Evolutionary conservation across 768 basidiomycete genomes (phyloP), one percentile per base, ranked within the genome.

Genomic region (Leccinum incarnatum): DNA sequence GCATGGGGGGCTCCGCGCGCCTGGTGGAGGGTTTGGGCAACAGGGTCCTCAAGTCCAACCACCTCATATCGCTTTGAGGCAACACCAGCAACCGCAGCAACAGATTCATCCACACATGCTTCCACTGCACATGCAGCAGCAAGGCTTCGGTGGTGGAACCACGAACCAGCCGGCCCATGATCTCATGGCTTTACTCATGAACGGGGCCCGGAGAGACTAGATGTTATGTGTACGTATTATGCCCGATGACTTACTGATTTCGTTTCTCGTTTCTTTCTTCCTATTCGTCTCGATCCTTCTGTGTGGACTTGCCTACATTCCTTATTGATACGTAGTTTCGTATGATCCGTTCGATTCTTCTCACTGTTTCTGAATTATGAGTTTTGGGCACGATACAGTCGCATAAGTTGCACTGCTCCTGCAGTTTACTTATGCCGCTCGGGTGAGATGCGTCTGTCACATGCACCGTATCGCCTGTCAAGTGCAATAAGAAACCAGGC

Each of bases 161-260:
- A 81, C 76, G 68, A 83, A 76, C 60, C 85, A 84, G 65, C 81
- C 83, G 34, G 75, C 84, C 47, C 86, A 88, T 61, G 91, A 93
- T 69, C 75, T 93, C 64, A 92, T 93, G 86, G 85, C 91, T 48
- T 79, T 93, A 59, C 81, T 93, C 61, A 86, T 93, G 89, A 87
- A 86, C 54, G 87, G 86, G 56, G 60, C 63, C 42, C 86, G 83
- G 63, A 78, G 88, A 73, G 88, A 91, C 65, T 91, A 50, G 54
- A 53, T 55, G 46, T 50, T 63, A 46, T 60, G 53, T 63, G 64
- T 65, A 34, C 34, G 34, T 34, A 54, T 53, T 60, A 58, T 42
- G 49, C 37, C 51, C 23, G 49, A 54, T 57, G 40, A 64, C 55
- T 57, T 55, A 54, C 46, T 56, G 58, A 60, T 62, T 62, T 61